These are phyloP conservation scores for Drosera spatulata DNA, from an alignment of 179 eudicot genomes.

Conservation along the genomic window DNA sequence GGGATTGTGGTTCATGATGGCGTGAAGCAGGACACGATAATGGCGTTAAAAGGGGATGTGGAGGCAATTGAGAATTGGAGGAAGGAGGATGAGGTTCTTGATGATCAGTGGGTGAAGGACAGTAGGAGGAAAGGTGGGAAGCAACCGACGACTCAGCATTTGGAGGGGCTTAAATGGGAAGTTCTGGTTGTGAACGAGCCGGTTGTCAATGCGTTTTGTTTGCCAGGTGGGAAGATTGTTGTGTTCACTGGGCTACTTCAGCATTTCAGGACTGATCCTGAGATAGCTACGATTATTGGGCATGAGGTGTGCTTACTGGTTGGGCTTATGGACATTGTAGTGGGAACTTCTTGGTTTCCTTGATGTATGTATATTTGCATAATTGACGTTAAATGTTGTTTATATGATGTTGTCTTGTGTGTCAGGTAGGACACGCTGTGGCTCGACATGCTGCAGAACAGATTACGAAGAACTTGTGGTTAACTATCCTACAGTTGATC, in stretches of 20 bases:
- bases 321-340: too few relatives aligned
- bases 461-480: constrained; percentile 55
- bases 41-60: constrained; percentile 26
- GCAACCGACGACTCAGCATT: constrained; percentile 36
- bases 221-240: constrained; percentile 97
- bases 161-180: constrained; percentile 90
- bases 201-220: constrained; percentile 65
- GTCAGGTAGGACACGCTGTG: constrained; percentile 83
- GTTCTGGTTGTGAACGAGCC: constrained; percentile 73
- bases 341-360: too few relatives aligned
- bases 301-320: constrained; percentile 56
- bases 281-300: constrained; percentile 79
- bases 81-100: constrained; percentile 58
- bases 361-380: too few relatives aligned
- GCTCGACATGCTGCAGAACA: constrained; percentile 80
- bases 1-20: constrained; percentile 11
- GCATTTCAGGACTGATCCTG: constrained; percentile 56
- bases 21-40: constrained; percentile 15
- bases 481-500: constrained; percentile 53
- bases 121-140: constrained; percentile 61
- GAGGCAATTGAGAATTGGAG: constrained; percentile 33
- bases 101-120: constrained; percentile 68
- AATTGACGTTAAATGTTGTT: background rate
- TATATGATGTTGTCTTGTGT: background rate
- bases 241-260: constrained; percentile 77